A percentile compares a stretch with the other conserved stretches of the same genome.
Conservation (phyloP, 257 asterid genomes). For the Avicennia marina region DNA sequence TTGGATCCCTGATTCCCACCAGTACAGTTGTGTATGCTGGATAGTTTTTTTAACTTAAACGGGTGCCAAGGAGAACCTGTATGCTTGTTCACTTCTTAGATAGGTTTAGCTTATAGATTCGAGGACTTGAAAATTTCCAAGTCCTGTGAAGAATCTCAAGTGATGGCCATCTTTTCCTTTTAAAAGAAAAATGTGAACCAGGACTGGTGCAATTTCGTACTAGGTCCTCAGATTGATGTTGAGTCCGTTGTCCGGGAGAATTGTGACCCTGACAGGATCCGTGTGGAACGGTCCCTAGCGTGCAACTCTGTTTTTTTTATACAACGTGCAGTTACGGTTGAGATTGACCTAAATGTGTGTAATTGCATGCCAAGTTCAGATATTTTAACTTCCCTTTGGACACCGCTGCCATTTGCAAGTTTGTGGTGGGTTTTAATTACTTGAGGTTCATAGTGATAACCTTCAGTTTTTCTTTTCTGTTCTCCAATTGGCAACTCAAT, state of each 20-base stretch:
- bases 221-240: conserved; percentile 20
- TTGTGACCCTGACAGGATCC: conserved; percentile 26
- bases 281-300: conserved; percentile 45
- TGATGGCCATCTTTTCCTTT: conserved; percentile 43
- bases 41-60: conserved; percentile 26
- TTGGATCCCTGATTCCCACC: no score
- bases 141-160: conserved; percentile 26
- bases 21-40: no score
- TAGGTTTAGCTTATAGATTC: conserved; percentile 28
- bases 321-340: conserved; percentile 18
- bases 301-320: conserved; percentile 7
- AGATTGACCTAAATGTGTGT: conserved; percentile 16
- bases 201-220: conserved; percentile 24
- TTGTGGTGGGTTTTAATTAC: no score
- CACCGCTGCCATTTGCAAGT: neutral
- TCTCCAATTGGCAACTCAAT: no score
- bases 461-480: no score
- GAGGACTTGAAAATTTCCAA: conserved; percentile 28
- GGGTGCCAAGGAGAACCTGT: conserved; percentile 32
- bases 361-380: conserved; percentile 15
- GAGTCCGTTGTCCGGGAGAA: conserved; percentile 25
- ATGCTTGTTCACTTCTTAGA: conserved; percentile 18
- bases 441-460: no score
- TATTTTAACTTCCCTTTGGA: neutral
- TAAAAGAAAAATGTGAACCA: conserved; percentile 39